Conservation (phyloP, 2,329 filamentous ascomycete genomes). For the Fusarium sterilihyphosum region DNA sequence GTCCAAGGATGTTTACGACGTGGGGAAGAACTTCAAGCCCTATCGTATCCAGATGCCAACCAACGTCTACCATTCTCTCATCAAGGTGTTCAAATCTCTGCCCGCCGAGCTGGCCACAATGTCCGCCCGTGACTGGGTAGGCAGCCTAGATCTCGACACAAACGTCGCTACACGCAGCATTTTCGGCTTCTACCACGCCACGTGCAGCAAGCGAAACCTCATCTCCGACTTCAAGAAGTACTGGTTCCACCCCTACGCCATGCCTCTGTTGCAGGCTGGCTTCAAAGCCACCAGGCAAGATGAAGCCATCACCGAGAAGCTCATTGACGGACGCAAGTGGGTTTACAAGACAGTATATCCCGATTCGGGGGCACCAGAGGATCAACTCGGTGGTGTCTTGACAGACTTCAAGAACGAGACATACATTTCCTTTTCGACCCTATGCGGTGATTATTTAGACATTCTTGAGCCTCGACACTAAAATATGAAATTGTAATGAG, state of each 20-base stretch:
- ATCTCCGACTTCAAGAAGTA: constrained; percentile 47
- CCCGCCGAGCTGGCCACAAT: background rate
- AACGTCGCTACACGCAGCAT: constrained; percentile 48
- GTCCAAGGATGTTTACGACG: constrained; percentile 17
- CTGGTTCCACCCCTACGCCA: constrained; percentile 52
- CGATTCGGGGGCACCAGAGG: background rate
- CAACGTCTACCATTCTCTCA: constrained; percentile 19
- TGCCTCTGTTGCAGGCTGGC: constrained; percentile 44
- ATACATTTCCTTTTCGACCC: constrained; percentile 17
- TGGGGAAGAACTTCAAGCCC: constrained; percentile 18
- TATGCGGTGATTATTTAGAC: constrained; percentile 9
- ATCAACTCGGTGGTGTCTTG: constrained; percentile 31
- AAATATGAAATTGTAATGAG: background rate
- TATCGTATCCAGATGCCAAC: constrained; percentile 24
- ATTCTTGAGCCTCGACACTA: constrained; percentile 4
- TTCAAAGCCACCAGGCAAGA: constrained; percentile 38
- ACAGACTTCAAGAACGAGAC: constrained; percentile 32
- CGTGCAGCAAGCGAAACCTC: constrained; percentile 49
- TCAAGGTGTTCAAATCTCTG: constrained; percentile 15
- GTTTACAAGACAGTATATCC: constrained; percentile 29
- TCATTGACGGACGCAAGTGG: constrained; percentile 49
- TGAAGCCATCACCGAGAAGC: constrained; percentile 38
- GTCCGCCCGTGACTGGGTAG: constrained; percentile 26
- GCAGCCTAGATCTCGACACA: constrained; percentile 13
- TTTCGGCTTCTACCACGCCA: constrained; percentile 52